Evolutionary conservation across 164 flowering plant species (phyloP).

Genomic region (Akebia trifoliata): DNA sequence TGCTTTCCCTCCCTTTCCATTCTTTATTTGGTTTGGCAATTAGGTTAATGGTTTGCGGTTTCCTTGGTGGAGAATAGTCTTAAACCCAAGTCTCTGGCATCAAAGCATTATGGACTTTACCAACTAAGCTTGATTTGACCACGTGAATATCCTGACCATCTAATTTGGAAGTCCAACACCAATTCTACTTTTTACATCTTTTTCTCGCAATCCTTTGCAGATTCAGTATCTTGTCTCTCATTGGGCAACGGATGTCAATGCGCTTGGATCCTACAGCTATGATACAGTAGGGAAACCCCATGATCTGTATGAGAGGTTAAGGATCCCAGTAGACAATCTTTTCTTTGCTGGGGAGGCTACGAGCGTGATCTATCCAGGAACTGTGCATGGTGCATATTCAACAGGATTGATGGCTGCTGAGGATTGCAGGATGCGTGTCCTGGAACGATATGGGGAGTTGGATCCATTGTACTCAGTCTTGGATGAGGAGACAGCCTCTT

Average conservation of each 20-base stretch:
- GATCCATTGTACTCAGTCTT: constrained; percentile 65
- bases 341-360: constrained; percentile 99
- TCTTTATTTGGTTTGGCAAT: too few species aligned
- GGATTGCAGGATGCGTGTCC: constrained; percentile 85
- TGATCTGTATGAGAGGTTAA: constrained; percentile 73
- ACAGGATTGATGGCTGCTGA: constrained; percentile 95
- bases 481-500: constrained; percentile 46
- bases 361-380: constrained; percentile 66
- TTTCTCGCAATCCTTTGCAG: constrained; percentile 32
- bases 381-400: constrained; percentile 92
- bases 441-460: constrained; percentile 71
- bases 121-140: too few species aligned
- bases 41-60: too few species aligned
- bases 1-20: too few species aligned
- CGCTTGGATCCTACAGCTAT: constrained; percentile 89
- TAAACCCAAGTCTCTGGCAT: too few species aligned
- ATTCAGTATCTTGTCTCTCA: constrained; percentile 84
- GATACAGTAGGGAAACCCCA: constrained; percentile 84
- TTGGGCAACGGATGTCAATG: constrained; percentile 78
- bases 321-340: constrained; percentile 84
- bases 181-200: neutral
- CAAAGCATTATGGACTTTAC: too few species aligned
- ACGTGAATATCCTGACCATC: neutral
- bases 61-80: too few species aligned
- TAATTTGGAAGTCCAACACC: neutral